Evolutionary conservation across 75 land plant genomes (phyloP), one percentile per base, ranked within the genome.

Genomic region (Pinus tabuliformis): DNA sequence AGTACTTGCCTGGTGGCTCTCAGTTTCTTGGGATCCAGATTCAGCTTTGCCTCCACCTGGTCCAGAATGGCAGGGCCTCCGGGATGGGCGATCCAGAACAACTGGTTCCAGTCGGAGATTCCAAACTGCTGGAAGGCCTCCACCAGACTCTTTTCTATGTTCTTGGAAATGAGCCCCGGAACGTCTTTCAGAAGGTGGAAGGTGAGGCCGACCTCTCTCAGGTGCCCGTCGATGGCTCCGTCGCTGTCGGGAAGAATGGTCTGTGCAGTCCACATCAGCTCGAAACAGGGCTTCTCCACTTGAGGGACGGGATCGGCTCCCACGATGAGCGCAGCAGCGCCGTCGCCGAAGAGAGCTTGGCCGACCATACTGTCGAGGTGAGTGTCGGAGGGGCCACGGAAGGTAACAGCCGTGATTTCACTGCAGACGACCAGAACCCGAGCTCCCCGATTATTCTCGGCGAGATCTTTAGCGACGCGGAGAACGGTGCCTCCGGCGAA

Each of bases 61-160:
- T 87, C 87, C 52, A 87, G 52, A 36, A 87, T 85, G 12, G 83
- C 84, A 1, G 75, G 81, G 6, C 86, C 87, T 13, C 89, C 89
- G 1, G 86, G 86, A 57, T 87, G 89, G 15, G 73, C 87, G 20
- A 75, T 70, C 87, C 87, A 84, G 79, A 87, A 87, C 16, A 87
- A 15, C 22, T 86, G 83, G 78, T 82, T 82, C 76, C 77, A 85
- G 7, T 59, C 60, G 0, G 22, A 15, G 59, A 78, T 49, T 14
- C 62, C 74, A 15, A 85, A 17, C 28, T 66, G 86, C 63, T 33
- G 26, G 64, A 77, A 70, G 56, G 78, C 83, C 70, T 68, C 42
- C 42, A 39, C 42, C 42, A 39, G 42, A 39, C 42, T 39, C 3
- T 39, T 39, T 39, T 39, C 42, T 0, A 39, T 39, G 42, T 39